phyloP scores from a whole-genome alignment of 352 stramenopile genomes.

The Paralagenidium karlingii region DNA sequence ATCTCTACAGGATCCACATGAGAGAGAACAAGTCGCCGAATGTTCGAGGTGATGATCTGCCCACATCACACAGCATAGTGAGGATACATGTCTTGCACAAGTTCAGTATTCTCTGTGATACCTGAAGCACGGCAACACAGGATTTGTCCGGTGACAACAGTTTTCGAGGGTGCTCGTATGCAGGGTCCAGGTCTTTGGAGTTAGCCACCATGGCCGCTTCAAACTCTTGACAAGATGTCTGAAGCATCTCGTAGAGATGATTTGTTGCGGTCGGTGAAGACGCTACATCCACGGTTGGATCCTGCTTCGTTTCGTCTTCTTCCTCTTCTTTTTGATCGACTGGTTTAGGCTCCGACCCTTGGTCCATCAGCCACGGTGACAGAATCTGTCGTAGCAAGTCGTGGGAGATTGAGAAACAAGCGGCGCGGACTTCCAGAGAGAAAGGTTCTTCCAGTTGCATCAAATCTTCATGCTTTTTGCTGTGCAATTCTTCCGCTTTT shows the following conservation, averaged over 20 bases:
- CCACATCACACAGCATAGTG: not conserved
- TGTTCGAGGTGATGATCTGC: conserved; percentile 68
- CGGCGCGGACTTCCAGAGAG: conserved; percentile 63
- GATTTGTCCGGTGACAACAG: conserved; percentile 45
- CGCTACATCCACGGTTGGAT: no score
- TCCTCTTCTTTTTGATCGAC: conserved; percentile 2
- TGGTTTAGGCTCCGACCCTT: no score
- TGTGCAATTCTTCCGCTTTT: conserved; percentile 52
- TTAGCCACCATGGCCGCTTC: no score
- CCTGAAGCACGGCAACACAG: conserved; percentile 55
- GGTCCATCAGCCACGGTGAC: conserved; percentile 35
- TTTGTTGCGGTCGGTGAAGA: no score
- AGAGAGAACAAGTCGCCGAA: conserved; percentile 68
- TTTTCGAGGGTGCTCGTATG: not conserved
- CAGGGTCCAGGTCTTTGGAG: no score
- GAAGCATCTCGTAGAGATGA: conserved; percentile 14
- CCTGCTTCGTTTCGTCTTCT: conserved; percentile 5
- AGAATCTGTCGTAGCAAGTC: conserved; percentile 42
- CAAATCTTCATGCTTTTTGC: conserved; percentile 53
- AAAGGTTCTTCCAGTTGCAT: conserved; percentile 73
- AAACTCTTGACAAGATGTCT: conserved; percentile 11
- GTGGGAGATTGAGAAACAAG: conserved; percentile 66
- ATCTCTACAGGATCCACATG: conserved; percentile 63
- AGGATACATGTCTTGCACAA: no score
- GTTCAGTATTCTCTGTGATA: no score